phyloP scores from a whole-genome alignment of 2,329 filamentous ascomycete species.

The Ceratocystis alfenasii region DNA sequence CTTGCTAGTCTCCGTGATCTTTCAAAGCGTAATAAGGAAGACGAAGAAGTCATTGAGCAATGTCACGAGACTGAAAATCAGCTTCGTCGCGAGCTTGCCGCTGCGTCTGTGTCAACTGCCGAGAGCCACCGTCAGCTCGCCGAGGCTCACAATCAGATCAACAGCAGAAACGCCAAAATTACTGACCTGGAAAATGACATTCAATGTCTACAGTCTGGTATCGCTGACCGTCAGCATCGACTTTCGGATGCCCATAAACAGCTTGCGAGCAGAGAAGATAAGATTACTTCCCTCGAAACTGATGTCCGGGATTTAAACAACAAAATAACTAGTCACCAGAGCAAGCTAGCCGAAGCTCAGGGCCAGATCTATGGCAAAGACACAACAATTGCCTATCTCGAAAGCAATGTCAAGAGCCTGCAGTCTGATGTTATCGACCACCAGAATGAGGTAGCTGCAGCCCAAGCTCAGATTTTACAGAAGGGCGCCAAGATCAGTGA shows the following conservation, averaged over 20 bases:
- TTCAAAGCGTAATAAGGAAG: constrained; percentile 35
- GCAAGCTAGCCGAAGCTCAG: constrained; percentile 32
- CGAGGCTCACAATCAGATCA: constrained; percentile 29
- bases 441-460: constrained; percentile 32
- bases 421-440: constrained; percentile 38
- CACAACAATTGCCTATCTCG: constrained; percentile 35
- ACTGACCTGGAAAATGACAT: constrained; percentile 40
- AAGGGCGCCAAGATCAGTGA: constrained; percentile 34
- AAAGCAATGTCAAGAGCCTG: constrained; percentile 40
- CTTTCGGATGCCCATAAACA: constrained; percentile 29
- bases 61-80: constrained; percentile 46
- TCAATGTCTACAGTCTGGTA: constrained; percentile 37
- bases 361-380: constrained; percentile 31
- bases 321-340: constrained; percentile 35
- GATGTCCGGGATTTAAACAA: constrained; percentile 41
- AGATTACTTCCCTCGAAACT: constrained; percentile 38
- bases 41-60: constrained; percentile 46
- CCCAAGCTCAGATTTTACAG: constrained; percentile 29
- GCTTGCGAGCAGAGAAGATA: constrained; percentile 31
- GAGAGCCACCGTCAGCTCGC: constrained; percentile 34
- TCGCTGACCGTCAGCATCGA: constrained; percentile 37
- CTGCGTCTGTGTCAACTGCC: constrained; percentile 42
- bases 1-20: constrained; percentile 40
- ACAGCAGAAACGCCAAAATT: constrained; percentile 32
- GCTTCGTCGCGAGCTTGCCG: constrained; percentile 44